Percentiles rank a stretch among this genome's conserved stretches.
phyloP scores from a whole-genome alignment of 176 grass and related monocot species.

The Triticum monococcum region DNA sequence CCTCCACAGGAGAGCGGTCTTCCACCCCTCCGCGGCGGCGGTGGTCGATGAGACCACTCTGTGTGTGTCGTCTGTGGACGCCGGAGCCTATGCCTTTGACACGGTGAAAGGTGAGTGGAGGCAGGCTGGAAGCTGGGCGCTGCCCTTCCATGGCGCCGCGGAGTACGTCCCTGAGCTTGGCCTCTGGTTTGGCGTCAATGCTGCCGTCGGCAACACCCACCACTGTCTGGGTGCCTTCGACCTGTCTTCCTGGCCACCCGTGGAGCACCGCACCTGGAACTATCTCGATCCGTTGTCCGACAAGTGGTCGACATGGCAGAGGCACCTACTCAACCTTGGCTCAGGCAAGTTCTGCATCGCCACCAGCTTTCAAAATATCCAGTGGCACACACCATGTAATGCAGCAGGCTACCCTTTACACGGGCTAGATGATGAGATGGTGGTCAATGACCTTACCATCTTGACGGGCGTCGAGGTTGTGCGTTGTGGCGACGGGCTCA shows the following conservation, averaged over 20 bases:
- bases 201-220: background rate
- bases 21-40: background rate
- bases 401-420: background rate
- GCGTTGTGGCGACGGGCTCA: background rate
- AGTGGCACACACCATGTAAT: background rate
- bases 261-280: background rate
- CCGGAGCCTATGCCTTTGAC: background rate
- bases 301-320: background rate
- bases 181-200: background rate
- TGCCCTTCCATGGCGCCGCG: background rate
- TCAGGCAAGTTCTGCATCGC: background rate
- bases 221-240: background rate
- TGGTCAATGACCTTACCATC: background rate
- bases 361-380: background rate
- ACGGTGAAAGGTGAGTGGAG: background rate
- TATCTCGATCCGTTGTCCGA: background rate
- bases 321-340: background rate
- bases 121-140: background rate
- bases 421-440: background rate
- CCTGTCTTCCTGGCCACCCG: background rate
- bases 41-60: background rate
- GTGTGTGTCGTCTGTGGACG: background rate
- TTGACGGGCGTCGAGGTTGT: background rate
- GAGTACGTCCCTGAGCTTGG: background rate
- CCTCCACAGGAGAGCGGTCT: too few relatives aligned